Conservation (phyloP, 2,329 filamentous ascomycete species). For the Diplodia scrobiculata region DNA sequence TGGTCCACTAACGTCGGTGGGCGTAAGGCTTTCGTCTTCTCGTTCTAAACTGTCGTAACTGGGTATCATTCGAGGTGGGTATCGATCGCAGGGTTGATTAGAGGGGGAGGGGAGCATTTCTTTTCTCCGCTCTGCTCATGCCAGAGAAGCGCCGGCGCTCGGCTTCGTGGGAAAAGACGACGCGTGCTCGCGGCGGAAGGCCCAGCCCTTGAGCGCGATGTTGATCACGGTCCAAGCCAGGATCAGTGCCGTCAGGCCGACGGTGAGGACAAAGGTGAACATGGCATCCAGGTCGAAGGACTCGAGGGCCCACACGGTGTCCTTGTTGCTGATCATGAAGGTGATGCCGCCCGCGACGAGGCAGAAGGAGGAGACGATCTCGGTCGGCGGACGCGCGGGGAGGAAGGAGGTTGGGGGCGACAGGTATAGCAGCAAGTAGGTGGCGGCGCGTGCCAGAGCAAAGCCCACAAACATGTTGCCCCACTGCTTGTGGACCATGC, state of each 20-base stretch:
- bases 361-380: slow-evolving; percentile 84
- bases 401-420: slow-evolving; percentile 77
- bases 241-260: slow-evolving; percentile 78
- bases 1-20: background rate
- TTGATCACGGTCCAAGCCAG: slow-evolving; percentile 82
- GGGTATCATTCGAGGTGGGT: slow-evolving; percentile 11
- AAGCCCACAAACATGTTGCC: slow-evolving; percentile 80
- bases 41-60: background rate
- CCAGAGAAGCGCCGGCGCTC: slow-evolving; percentile 21
- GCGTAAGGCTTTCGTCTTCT: background rate
- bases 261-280: slow-evolving; percentile 87
- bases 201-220: slow-evolving; percentile 87
- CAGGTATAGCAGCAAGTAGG: slow-evolving; percentile 78
- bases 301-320: slow-evolving; percentile 76
- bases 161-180: background rate
- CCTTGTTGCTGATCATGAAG: slow-evolving; percentile 85
- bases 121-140: background rate
- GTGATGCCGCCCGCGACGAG: slow-evolving; percentile 83
- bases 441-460: slow-evolving; percentile 73
- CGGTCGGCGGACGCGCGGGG: slow-evolving; percentile 83
- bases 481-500: slow-evolving; percentile 94
- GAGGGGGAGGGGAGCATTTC: background rate
- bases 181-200: slow-evolving; percentile 48
- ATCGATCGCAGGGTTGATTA: slow-evolving; percentile 15
- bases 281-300: slow-evolving; percentile 79